Conservation (phyloP, 805 yeast species). For the Cyberlindnera meyerae region DNA sequence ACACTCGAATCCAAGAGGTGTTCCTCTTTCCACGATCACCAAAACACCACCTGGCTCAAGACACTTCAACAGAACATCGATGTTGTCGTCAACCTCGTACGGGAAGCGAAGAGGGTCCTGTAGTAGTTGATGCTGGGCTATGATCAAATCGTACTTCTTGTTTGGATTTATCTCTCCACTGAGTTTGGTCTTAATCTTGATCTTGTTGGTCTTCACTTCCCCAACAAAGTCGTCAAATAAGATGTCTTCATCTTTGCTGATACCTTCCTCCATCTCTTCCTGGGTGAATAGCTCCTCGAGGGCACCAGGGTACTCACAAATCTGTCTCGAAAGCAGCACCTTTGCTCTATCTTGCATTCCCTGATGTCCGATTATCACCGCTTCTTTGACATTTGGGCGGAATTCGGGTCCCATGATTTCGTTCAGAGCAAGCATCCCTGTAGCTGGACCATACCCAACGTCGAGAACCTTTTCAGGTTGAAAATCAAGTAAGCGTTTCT, state of each 20-base stretch:
- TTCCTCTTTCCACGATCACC: conserved; percentile 82
- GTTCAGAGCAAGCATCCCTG: conserved; percentile 84
- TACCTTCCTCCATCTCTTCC: conserved; percentile 16
- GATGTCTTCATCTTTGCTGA: conserved; percentile 21
- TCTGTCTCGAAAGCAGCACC: conserved; percentile 65
- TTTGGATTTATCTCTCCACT: conserved; percentile 42
- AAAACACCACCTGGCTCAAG: conserved; percentile 77
- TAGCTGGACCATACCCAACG: conserved; percentile 86
- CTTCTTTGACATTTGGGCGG: conserved; percentile 59
- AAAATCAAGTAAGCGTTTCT: conserved; percentile 53
- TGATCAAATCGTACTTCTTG: conserved; percentile 70
- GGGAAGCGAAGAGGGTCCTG: conserved; percentile 59
- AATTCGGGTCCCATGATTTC: conserved; percentile 70
- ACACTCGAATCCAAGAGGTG: conserved; percentile 81
- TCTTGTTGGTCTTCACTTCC: conserved; percentile 50
- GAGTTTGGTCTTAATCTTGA: conserved; percentile 52
- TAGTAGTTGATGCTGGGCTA: conserved; percentile 75
- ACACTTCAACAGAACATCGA: conserved; percentile 54
- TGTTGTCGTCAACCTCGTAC: conserved; percentile 61
- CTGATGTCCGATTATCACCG: conserved; percentile 62
- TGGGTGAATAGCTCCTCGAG: conserved; percentile 17
- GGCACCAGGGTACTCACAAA: conserved; percentile 38
- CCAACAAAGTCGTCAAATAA: conserved; percentile 38
- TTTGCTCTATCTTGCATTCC: conserved; percentile 82
- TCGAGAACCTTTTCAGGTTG: conserved; percentile 67